A percentile compares a stretch with the other conserved stretches of the same genome.
Conservation (phyloP, 2,329 filamentous ascomycete species). For the Aspergillus costaricaensis region DNA sequence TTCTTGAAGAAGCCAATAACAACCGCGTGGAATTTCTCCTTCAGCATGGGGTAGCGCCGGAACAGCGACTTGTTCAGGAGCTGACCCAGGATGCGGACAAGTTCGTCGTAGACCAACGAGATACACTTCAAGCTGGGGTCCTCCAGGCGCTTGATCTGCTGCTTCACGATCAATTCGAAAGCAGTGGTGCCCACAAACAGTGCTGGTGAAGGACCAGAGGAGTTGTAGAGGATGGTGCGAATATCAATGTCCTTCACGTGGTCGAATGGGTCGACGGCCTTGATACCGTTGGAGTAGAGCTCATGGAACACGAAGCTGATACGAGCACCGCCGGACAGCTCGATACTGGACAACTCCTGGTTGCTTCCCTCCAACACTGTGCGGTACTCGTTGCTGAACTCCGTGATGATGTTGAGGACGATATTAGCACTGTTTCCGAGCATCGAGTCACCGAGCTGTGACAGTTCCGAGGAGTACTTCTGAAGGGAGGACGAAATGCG, state of each 20-base stretch:
- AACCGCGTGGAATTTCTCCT: conserved; percentile 94
- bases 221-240: conserved; percentile 96
- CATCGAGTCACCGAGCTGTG: conserved; percentile 85
- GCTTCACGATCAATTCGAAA: conserved; percentile 98
- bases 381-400: conserved; percentile 97
- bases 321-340: conserved; percentile 93
- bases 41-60: conserved; percentile 87
- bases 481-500: conserved; percentile 91
- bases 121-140: conserved; percentile 98
- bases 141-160: conserved; percentile 94
- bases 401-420: conserved; percentile 96
- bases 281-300: conserved; percentile 94
- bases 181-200: conserved; percentile 96
- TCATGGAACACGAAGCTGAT: conserved; percentile 99
- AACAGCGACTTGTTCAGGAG: conserved; percentile 86
- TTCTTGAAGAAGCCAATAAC: conserved; percentile 97
- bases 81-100: conserved; percentile 91
- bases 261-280: conserved; percentile 96
- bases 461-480: conserved; percentile 84
- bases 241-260: conserved; percentile 97
- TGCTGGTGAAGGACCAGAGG: conserved; percentile 94
- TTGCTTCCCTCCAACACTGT: conserved; percentile 96
- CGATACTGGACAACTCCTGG: conserved; percentile 88
- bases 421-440: conserved; percentile 96
- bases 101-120: conserved; percentile 92